Evolutionary conservation across 1,284 basidiomycete species (phyloP).

Genomic region (Ustilago trichophora): DNA sequence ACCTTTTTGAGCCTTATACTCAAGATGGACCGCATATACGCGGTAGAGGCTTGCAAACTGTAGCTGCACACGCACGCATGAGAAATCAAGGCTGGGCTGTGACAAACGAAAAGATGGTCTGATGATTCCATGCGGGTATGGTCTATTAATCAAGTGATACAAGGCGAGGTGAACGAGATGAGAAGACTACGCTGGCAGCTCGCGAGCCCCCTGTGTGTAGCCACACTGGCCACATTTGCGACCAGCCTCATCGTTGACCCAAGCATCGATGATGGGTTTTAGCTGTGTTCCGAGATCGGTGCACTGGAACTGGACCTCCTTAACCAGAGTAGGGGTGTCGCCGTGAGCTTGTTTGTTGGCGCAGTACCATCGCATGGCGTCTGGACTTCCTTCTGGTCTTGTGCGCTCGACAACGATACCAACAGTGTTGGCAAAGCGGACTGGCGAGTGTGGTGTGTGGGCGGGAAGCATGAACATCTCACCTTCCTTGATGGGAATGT

Average conservation of each 20-base stretch:
- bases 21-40: no score
- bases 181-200: constrained; percentile 32
- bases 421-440: constrained; percentile 87
- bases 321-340: constrained; percentile 78
- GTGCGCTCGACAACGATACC: constrained; percentile 95
- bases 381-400: constrained; percentile 75
- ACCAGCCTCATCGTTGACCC: constrained; percentile 49
- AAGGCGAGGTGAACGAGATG: not conserved
- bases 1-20: not conserved
- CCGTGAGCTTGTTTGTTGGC: constrained; percentile 73
- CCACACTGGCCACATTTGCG: constrained; percentile 51
- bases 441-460: constrained; percentile 94
- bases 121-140: constrained; percentile 1
- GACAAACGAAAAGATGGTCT: not conserved
- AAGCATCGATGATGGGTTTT: constrained; percentile 79
- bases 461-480: constrained; percentile 93
- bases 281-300: constrained; percentile 91
- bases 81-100: not conserved
- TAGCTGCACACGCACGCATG: no score
- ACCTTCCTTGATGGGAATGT: constrained; percentile 89
- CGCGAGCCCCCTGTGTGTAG: constrained; percentile 26
- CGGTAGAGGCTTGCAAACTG: no score
- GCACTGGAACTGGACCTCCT: constrained; percentile 86
- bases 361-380: constrained; percentile 95
- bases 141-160: not conserved